phyloP scores from a whole-genome alignment of 257 asterid genomes.

The Solanum chmielewskii region DNA sequence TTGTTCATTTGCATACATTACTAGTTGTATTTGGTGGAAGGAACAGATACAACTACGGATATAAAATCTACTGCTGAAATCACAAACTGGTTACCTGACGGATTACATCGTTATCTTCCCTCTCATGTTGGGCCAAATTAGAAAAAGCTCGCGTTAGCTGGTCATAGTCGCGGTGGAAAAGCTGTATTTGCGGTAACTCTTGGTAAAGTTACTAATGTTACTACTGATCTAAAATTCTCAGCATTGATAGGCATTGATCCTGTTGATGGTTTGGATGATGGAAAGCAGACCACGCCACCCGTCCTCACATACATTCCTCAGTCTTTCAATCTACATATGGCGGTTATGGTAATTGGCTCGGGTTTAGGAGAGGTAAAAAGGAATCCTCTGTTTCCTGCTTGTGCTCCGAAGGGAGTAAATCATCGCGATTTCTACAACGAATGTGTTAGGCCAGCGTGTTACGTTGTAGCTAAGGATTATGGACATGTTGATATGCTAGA shows the following conservation, averaged over 20 bases:
- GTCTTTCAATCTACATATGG: constrained; percentile 46
- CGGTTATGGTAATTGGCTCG: constrained; percentile 62
- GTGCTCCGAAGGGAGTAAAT: constrained; percentile 87
- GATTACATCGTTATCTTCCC: constrained; percentile 45
- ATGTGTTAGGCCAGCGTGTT: constrained; percentile 40
- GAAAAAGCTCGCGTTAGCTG: constrained; percentile 46
- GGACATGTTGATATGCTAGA: constrained; percentile 88
- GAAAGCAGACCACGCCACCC: constrained; percentile 67
- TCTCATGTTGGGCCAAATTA: constrained; percentile 44
- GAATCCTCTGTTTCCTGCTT: constrained; percentile 65
- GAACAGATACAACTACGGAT: constrained; percentile 60
- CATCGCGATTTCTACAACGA: constrained; percentile 68
- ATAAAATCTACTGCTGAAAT: constrained; percentile 44
- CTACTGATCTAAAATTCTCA: constrained; percentile 25
- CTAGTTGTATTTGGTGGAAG: background rate
- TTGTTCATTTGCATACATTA: background rate
- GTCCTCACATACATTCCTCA: constrained; percentile 55
- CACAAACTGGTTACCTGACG: constrained; percentile 52
- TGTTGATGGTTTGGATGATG: constrained; percentile 63
- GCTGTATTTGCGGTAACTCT: constrained; percentile 63
- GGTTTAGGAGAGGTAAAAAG: constrained; percentile 57
- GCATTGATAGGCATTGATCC: constrained; percentile 86
- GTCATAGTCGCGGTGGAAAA: constrained; percentile 91
- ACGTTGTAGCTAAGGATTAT: constrained; percentile 68
- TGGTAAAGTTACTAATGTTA: constrained; percentile 6